Base-by-base conservation (phyloP, 1,284 basidiomycete genomes). In the Microbotryomycetes sp. region DNA sequence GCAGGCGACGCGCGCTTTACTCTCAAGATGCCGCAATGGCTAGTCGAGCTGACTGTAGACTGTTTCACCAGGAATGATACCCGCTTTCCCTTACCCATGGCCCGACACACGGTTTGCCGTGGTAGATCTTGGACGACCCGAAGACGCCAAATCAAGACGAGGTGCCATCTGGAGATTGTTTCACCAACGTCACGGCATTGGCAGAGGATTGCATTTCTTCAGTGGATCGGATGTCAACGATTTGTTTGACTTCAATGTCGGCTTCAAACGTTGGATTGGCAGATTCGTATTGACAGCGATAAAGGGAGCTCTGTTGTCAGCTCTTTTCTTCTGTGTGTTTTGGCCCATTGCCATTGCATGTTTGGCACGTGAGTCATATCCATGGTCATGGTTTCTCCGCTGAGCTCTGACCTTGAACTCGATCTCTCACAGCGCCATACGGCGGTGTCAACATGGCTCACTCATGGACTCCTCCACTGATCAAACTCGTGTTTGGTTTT, bases 311-410 rank as follows among this genome's bases (percentile, higher is more conserved):
- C 74, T 76, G 3, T 71, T 77, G 5, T 73, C 75, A 4, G 72
- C 76, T 0, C 58, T 77, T 25, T 77, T 73, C 70, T 77, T 77
- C 63, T 68, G 73, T 16, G 56, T 75, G 49, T 72, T 75, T 62
- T 77, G 76, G 76, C 72, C 72, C 7, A 69, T 72, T 28, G 70
- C 72, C 6, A 77, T 77, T 36, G 71, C 71, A 23, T 64, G 74
- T 51, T 69, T 77, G 26, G 68, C 71, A 19, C 71, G 69, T 70
- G 25, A 59, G 69, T 22, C 12, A n/a, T 15, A 23, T 4, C 9
- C 36, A 26, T 49, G 23, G 23, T n/a, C 25, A 4, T 23, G 23
- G 22, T 25, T 36, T 2, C 22, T 5, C 28, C 12, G 15, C n/a
- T 19, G 23, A n/a, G 9, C 4, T 7, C 7, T 16, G 25, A 4